Percentiles rank a stretch among this genome's conserved stretches.
Evolutionary conservation across 2,329 filamentous ascomycete genomes (phyloP).

Genomic region (Alternaria postmessia): DNA sequence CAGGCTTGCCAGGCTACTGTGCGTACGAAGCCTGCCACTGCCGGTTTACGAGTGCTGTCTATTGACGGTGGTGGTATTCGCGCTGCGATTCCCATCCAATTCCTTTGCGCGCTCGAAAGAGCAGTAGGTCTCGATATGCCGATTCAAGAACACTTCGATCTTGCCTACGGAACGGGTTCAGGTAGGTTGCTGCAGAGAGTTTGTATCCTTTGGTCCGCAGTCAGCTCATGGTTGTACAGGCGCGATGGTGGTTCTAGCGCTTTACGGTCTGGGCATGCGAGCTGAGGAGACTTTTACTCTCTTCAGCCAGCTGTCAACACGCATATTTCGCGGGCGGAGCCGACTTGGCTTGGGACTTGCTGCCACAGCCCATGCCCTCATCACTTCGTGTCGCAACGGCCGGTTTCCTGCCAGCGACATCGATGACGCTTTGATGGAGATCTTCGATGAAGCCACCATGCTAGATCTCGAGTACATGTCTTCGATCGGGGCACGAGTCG

Average conservation of each 20-base stretch:
- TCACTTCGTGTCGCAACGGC: background rate
- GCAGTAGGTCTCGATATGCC: constrained; percentile 2
- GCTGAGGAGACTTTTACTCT: background rate
- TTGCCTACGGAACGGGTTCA: constrained; percentile 1
- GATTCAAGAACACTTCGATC: background rate
- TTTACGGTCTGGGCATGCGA: background rate
- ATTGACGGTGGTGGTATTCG: constrained; percentile 3
- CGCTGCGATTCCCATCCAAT: background rate
- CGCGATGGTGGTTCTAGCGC: background rate
- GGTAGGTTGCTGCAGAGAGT: background rate
- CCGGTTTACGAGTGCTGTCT: background rate
- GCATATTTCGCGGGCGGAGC: constrained; percentile 4
- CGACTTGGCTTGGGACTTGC: background rate
- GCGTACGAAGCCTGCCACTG: background rate
- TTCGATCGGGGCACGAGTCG: constrained; percentile 1
- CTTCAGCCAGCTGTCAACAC: background rate
- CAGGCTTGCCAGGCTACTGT: background rate
- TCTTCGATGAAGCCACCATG: constrained; percentile 3
- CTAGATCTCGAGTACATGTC: background rate
- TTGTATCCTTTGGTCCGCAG: background rate
- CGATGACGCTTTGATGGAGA: background rate
- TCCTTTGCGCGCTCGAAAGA: constrained; percentile 2
- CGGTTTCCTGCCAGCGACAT: constrained; percentile 2
- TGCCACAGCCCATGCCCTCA: constrained; percentile 2
- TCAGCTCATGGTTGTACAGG: background rate